Conservation (phyloP, 345 rosid genomes). For the Rhizophora mangle region DNA sequence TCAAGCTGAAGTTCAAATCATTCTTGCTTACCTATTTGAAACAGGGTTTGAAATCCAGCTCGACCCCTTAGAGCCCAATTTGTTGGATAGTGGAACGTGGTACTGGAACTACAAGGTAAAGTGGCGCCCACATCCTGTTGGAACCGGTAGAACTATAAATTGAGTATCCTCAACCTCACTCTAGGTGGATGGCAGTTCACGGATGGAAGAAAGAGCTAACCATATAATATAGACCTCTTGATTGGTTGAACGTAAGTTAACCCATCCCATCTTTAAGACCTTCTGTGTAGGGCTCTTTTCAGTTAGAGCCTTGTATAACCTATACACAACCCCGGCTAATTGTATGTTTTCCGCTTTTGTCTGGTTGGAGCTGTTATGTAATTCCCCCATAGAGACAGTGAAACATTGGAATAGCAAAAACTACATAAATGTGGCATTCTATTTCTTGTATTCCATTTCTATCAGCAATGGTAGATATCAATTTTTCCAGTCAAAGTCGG, state of each 20-base stretch:
- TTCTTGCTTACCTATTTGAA: not conserved
- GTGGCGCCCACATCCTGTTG: constrained; percentile 54
- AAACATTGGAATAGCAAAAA: not conserved
- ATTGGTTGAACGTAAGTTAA: constrained; percentile 61
- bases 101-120: constrained; percentile 69
- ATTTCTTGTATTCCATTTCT: not conserved
- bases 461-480: not conserved
- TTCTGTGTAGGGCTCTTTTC: not conserved
- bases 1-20: not conserved
- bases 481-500: too few species aligned
- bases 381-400: constrained; percentile 4
- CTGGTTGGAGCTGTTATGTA: not conserved
- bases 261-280: constrained; percentile 27
- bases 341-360: not conserved
- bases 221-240: not conserved
- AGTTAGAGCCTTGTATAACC: constrained; percentile 18
- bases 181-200: constrained; percentile 58
- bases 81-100: constrained; percentile 81
- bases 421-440: too few species aligned
- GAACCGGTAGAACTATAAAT: constrained; percentile 47
- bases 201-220: constrained; percentile 12
- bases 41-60: constrained; percentile 55
- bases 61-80: constrained; percentile 42
- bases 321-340: not conserved
- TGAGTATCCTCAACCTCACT: constrained; percentile 2